phyloP scores from a whole-genome alignment of 2,329 filamentous ascomycete genomes.

The Sporothrix globosa region DNA sequence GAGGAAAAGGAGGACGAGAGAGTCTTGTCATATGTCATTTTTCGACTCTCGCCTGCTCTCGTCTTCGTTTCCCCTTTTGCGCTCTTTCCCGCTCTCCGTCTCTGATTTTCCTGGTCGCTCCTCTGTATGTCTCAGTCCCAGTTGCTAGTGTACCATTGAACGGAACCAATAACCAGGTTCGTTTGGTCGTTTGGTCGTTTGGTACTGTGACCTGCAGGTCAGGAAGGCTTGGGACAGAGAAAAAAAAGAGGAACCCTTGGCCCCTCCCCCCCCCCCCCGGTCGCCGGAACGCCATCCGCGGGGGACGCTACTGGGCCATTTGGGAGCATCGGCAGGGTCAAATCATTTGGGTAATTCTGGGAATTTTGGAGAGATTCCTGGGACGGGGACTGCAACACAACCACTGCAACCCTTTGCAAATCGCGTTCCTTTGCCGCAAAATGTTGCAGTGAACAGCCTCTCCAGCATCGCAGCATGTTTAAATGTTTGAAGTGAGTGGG shows the following conservation, averaged over 20 bases:
- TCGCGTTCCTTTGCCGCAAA: neutral
- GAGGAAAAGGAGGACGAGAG: neutral
- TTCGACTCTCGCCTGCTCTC: neutral
- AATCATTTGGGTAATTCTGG: neutral
- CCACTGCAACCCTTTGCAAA: slow-evolving; percentile 15
- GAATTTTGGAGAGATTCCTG: neutral
- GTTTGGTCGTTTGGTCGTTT: neutral
- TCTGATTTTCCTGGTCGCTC: neutral
- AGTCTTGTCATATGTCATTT: slow-evolving; percentile 8
- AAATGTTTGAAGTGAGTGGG: slow-evolving; percentile 18
- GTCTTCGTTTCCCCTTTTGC: neutral
- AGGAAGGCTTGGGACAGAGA: neutral
- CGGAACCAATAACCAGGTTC: slow-evolving; percentile 14
- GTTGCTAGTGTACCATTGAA: neutral
- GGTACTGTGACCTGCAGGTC: neutral
- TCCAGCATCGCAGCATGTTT: neutral
- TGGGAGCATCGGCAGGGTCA: slow-evolving; percentile 18
- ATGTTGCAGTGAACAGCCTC: neutral
- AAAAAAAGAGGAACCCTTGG: too few species aligned
- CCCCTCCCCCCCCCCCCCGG: slow-evolving; percentile 6
- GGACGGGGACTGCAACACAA: slow-evolving; percentile 7
- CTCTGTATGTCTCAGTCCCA: neutral
- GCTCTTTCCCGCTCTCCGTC: neutral
- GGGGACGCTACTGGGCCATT: slow-evolving; percentile 5
- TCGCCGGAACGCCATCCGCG: slow-evolving; percentile 20